Percentiles rank a stretch among this genome's conserved stretches.
Evolutionary conservation across 331 rosid genomes (phyloP).

Genomic region (Quercus lobata): DNA sequence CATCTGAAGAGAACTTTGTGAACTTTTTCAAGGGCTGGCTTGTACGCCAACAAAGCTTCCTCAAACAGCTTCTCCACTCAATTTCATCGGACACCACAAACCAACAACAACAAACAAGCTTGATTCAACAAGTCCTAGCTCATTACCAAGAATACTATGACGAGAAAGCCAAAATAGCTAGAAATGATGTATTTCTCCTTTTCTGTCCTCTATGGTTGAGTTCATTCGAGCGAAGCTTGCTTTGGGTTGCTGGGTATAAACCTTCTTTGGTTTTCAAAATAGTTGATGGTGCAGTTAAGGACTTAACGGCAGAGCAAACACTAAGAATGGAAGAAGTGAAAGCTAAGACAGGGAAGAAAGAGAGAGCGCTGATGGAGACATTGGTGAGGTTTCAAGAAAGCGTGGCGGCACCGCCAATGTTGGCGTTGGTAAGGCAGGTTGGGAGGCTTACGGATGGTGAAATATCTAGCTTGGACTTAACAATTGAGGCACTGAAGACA

Average conservation of each 20-base stretch:
- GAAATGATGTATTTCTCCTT: conserved; percentile 27
- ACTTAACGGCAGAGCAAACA: conserved; percentile 19
- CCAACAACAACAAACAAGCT: conserved; percentile 1
- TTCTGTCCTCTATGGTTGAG: conserved; percentile 42
- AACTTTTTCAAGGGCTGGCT: conserved; percentile 31
- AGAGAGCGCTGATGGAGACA: conserved; percentile 26
- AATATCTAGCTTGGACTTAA: conserved; percentile 17
- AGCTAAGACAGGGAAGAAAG: conserved; percentile 12
- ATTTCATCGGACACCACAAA: neutral
- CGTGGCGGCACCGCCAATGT: conserved; percentile 26
- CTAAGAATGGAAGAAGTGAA: conserved; percentile 3
- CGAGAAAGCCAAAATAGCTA: conserved; percentile 11
- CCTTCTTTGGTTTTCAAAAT: conserved; percentile 29
- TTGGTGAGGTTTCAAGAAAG: conserved; percentile 43
- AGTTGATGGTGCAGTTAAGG: conserved; percentile 13
- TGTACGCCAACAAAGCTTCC: conserved; percentile 2
- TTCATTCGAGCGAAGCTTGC: conserved; percentile 27
- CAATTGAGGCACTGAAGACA: conserved; percentile 21
- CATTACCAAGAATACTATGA: conserved; percentile 40
- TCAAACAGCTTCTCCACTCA: conserved; percentile 12
- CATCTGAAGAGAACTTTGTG: no score
- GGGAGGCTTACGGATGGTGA: conserved; percentile 24
- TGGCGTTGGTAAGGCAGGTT: conserved; percentile 3
- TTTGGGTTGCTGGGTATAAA: conserved; percentile 41
- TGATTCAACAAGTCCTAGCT: conserved; percentile 30